These are phyloP conservation scores for Lathyrus aphaca DNA, from an alignment of 306 rosid genomes.

Conservation along the genomic window DNA sequence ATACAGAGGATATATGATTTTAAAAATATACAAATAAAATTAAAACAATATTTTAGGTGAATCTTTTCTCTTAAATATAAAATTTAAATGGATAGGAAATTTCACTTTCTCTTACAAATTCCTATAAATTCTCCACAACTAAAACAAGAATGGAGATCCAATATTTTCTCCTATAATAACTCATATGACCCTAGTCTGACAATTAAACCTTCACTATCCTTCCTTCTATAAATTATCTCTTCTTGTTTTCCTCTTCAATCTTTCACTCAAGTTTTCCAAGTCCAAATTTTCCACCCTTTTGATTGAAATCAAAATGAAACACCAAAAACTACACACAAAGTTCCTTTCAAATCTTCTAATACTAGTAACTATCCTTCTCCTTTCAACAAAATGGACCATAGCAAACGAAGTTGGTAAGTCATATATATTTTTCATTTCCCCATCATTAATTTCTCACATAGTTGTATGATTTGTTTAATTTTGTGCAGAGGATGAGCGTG, in stretches of 20 bases:
- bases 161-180: too few species aligned
- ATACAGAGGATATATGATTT: too few species aligned
- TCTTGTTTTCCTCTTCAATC: not conserved
- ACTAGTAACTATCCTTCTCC: conserved; percentile 27
- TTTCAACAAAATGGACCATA: conserved; percentile 27
- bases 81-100: too few species aligned
- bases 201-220: not conserved
- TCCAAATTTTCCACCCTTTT: not conserved
- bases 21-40: too few species aligned
- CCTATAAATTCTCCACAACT: too few species aligned
- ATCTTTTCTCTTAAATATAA: too few species aligned
- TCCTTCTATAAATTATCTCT: not conserved
- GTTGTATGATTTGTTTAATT: not conserved
- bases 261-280: not conserved
- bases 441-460: not conserved
- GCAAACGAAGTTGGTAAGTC: conserved; percentile 77
- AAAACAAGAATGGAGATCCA: too few species aligned
- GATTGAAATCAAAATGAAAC: conserved; percentile 43
- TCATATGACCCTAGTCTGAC: too few species aligned
- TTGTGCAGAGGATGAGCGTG: conserved; percentile 65
- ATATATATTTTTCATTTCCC: not conserved
- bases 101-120: too few species aligned
- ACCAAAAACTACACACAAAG: conserved; percentile 27
- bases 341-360: conserved; percentile 30
- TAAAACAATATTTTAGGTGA: too few species aligned